Conservation (phyloP, 371 early-diverging fungal genomes). For the Batrachochytrium dendrobatidis region DNA sequence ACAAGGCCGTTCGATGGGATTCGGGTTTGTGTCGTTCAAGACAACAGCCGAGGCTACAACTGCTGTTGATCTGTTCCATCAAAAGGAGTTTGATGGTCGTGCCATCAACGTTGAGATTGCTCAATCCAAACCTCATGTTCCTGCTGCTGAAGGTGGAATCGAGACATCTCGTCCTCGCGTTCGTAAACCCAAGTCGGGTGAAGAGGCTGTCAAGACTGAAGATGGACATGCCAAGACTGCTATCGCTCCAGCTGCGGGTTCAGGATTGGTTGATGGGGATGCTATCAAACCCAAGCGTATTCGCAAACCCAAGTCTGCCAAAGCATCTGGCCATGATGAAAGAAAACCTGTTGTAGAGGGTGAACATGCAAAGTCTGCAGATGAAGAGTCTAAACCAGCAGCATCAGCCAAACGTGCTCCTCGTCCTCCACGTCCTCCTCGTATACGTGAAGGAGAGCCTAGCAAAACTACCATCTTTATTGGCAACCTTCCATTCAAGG, state of each 20-base stretch:
- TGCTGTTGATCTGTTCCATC: constrained; percentile 64
- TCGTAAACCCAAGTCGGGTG: background rate
- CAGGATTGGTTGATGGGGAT: no score
- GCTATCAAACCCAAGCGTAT: no score
- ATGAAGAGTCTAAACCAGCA: background rate
- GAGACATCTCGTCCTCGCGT: background rate
- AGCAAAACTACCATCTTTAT: constrained; percentile 83
- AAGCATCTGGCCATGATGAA: no score
- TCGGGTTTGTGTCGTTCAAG: constrained; percentile 85
- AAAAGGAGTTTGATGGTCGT: constrained; percentile 68
- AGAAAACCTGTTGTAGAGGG: no score
- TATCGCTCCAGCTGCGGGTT: no score
- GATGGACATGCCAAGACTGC: background rate
- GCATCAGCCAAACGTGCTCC: constrained; percentile 2
- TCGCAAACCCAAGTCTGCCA: no score
- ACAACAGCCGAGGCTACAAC: constrained; percentile 62
- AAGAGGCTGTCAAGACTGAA: background rate
- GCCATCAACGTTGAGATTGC: constrained; percentile 84
- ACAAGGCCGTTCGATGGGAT: constrained; percentile 72
- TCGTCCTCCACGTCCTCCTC: constrained; percentile 16
- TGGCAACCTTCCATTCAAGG: constrained; percentile 84
- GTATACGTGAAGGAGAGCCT: constrained; percentile 41
- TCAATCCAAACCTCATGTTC: constrained; percentile 45
- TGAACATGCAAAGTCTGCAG: no score
- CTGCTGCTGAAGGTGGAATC: background rate